These are phyloP conservation scores for Beauveria sp. DNA, from an alignment of 2,329 filamentous ascomycete genomes.

Conservation along the genomic window DNA sequence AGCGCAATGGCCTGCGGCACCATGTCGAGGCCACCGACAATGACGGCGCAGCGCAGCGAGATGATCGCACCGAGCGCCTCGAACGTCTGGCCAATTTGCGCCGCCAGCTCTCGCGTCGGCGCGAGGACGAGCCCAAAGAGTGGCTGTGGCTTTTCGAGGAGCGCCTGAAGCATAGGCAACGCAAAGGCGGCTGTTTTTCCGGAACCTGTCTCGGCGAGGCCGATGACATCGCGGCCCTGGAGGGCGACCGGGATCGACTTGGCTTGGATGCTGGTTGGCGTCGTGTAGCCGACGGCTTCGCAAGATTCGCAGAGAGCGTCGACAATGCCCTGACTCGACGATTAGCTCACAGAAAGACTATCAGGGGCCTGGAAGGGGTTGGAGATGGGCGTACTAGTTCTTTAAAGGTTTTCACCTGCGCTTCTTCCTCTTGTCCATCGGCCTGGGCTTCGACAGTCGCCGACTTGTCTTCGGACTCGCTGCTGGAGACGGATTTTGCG, in stretches of 20 bases:
- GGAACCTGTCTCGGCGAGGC: conserved; percentile 87
- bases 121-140: conserved; percentile 86
- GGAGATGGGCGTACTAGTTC: conserved; percentile 42
- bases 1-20: conserved; percentile 83
- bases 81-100: conserved; percentile 82
- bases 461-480: conserved; percentile 23
- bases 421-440: conserved; percentile 23
- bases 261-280: conserved; percentile 81
- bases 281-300: conserved; percentile 69
- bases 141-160: conserved; percentile 80
- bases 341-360: conserved; percentile 14
- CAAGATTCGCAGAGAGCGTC: conserved; percentile 88
- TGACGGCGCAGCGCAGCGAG: conserved; percentile 74
- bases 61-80: conserved; percentile 84
- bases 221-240: conserved; percentile 78
- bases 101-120: conserved; percentile 86
- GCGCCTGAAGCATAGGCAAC: conserved; percentile 80
- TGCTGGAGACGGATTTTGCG: background rate
- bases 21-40: conserved; percentile 95
- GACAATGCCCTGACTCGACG: conserved; percentile 57
- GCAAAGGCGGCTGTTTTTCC: conserved; percentile 96
- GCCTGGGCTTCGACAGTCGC: conserved; percentile 26
- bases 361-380: no score
- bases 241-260: conserved; percentile 78
- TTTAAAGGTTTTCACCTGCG: conserved; percentile 53